A percentile compares a stretch with the other conserved stretches of the same genome.
phyloP scores from a whole-genome alignment of 2,329 filamentous ascomycete genomes.

The Diaporthe aspalathi region DNA sequence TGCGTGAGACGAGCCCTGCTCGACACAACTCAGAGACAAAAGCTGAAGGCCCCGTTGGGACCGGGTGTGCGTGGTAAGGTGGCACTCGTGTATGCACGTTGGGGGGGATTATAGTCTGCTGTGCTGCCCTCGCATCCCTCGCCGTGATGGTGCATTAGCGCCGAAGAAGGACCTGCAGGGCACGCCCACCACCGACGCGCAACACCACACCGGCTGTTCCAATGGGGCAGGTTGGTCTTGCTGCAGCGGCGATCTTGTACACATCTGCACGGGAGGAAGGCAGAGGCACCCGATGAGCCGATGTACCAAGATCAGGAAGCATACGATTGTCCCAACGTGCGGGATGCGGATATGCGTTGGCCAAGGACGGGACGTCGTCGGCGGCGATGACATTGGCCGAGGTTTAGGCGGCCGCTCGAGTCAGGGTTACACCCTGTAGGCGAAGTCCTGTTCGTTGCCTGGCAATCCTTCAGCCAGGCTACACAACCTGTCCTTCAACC shows the following conservation, averaged over 20 bases:
- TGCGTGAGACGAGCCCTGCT: conserved; percentile 5
- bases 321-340: too few species aligned
- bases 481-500: not conserved
- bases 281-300: conserved; percentile 6
- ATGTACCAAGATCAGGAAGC: not conserved
- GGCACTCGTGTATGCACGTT: conserved; percentile 8
- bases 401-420: not conserved
- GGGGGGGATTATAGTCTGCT: conserved; percentile 19
- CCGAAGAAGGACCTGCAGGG: conserved; percentile 17
- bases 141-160: conserved; percentile 12
- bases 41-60: not conserved
- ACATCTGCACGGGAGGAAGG: not conserved
- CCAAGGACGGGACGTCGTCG: too few species aligned
- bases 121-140: conserved; percentile 1
- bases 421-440: not conserved
- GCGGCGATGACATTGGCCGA: not conserved
- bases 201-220: conserved; percentile 1
- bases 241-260: conserved; percentile 23
- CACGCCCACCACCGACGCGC: not conserved
- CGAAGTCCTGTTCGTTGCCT: not conserved
- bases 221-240: not conserved
- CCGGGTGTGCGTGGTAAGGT: not conserved
- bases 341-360: not conserved
- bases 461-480: not conserved
- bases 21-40: not conserved